Evolutionary conservation across 441 rosid species (phyloP).

Genomic region (Syzygium malaccense): DNA sequence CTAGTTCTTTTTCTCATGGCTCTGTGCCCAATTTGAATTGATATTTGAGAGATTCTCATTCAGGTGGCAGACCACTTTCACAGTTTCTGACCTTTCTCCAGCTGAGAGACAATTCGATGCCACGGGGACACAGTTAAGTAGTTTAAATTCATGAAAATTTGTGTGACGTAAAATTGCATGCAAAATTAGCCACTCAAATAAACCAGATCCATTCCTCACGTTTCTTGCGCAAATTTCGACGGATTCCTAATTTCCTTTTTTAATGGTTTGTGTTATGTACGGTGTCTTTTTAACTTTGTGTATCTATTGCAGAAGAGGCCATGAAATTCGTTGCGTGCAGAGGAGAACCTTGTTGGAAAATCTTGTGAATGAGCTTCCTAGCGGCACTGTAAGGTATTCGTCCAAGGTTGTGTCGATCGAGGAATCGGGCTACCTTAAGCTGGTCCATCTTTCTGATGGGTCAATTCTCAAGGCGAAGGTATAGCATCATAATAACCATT

Average conservation of each 20-base stretch:
- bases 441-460: slow-evolving; percentile 61
- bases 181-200: background rate
- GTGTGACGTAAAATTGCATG: background rate
- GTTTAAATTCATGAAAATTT: background rate
- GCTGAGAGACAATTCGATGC: background rate
- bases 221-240: background rate
- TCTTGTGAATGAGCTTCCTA: slow-evolving; percentile 47
- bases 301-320: slow-evolving; percentile 16
- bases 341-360: slow-evolving; percentile 56
- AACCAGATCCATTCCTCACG: background rate
- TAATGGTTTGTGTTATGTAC: background rate
- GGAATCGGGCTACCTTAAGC: slow-evolving; percentile 34
- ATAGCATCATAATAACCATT: background rate
- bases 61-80: background rate
- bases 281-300: background rate
- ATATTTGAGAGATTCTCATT: background rate
- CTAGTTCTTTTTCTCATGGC: background rate
- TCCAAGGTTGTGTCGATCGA: slow-evolving; percentile 57
- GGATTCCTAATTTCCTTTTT: background rate
- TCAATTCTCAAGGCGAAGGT: slow-evolving; percentile 61
- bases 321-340: slow-evolving; percentile 42
- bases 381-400: slow-evolving; percentile 49
- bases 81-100: background rate
- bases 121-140: background rate
- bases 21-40: background rate